phyloP scores from a whole-genome alignment of 108 stramenopile species.

The Poteriospumella lacustris region DNA sequence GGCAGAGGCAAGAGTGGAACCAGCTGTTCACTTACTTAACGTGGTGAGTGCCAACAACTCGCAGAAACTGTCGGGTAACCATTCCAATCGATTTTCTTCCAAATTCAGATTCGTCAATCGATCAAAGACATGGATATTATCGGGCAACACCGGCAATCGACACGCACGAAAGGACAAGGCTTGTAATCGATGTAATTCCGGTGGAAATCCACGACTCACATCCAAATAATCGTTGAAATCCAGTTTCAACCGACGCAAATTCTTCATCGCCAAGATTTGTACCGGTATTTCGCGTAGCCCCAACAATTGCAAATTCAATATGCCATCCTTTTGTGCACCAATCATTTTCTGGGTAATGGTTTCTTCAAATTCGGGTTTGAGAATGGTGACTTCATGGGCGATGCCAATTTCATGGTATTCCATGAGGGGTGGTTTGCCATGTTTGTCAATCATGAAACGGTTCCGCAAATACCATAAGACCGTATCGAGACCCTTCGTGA shows the following conservation, averaged over 20 bases:
- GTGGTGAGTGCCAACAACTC: neutral
- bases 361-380: neutral
- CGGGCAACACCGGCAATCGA: neutral
- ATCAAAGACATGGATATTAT: neutral
- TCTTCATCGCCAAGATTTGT: neutral
- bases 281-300: neutral
- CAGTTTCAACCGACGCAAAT: neutral
- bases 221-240: neutral
- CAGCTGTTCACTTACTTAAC: neutral
- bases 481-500: constrained; percentile 1
- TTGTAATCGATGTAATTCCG: neutral
- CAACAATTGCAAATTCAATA: constrained; percentile 1
- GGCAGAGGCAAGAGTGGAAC: too few relatives aligned
- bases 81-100: constrained; percentile 9
- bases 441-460: neutral
- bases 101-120: neutral
- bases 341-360: neutral
- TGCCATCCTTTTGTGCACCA: neutral
- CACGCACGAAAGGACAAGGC: neutral
- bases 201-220: neutral
- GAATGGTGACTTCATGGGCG: neutral
- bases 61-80: neutral
- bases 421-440: constrained; percentile 19
- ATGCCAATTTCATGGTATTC: constrained; percentile 7
- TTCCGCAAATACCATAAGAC: constrained; percentile 23